A percentile compares a stretch with the other conserved stretches of the same genome.
Evolutionary conservation across 2,329 filamentous ascomycete species (phyloP).

Genomic region (Bipolaris zeicola): DNA sequence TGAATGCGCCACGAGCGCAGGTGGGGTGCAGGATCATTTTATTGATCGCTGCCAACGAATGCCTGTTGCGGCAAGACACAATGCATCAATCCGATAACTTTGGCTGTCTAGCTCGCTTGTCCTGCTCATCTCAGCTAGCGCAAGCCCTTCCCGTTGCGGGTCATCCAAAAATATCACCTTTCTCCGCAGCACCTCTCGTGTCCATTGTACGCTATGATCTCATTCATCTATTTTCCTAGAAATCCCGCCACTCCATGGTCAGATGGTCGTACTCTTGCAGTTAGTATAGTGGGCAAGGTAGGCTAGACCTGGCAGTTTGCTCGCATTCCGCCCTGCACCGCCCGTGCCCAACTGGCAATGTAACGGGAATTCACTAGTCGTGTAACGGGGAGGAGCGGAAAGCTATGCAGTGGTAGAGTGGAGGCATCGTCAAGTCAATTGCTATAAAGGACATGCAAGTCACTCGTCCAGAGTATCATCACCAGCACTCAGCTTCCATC

Average conservation of each 20-base stretch:
- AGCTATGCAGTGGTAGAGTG: constrained; percentile 18
- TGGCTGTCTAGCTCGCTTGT: constrained; percentile 36
- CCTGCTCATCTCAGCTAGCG: constrained; percentile 18
- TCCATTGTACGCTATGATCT: constrained; percentile 38
- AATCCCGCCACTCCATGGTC: constrained; percentile 30
- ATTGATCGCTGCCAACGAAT: constrained; percentile 37
- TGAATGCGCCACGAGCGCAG: constrained; percentile 15
- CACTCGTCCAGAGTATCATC: constrained; percentile 16
- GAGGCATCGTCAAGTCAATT: constrained; percentile 10
- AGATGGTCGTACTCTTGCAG: constrained; percentile 32
- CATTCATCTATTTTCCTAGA: constrained; percentile 28
- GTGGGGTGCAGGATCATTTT: constrained; percentile 27
- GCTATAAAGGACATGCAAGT: constrained; percentile 37
- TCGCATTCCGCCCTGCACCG: constrained; percentile 28
- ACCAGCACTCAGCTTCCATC: constrained; percentile 18
- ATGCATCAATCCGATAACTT: constrained; percentile 40
- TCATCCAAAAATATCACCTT: constrained; percentile 41
- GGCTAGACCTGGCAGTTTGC: constrained; percentile 29
- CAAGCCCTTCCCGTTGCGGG: constrained; percentile 27
- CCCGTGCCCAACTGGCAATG: constrained; percentile 22
- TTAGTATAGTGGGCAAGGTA: constrained; percentile 26
- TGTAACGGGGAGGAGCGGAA: constrained; percentile 11
- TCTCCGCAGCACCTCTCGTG: constrained; percentile 37
- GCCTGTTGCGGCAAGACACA: constrained; percentile 28
- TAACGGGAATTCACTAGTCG: constrained; percentile 21